Evolutionary conservation across 352 stramenopile species (phyloP), one percentile per base, ranked within the genome.

Genomic region (Globisporangium orthogonon): DNA sequence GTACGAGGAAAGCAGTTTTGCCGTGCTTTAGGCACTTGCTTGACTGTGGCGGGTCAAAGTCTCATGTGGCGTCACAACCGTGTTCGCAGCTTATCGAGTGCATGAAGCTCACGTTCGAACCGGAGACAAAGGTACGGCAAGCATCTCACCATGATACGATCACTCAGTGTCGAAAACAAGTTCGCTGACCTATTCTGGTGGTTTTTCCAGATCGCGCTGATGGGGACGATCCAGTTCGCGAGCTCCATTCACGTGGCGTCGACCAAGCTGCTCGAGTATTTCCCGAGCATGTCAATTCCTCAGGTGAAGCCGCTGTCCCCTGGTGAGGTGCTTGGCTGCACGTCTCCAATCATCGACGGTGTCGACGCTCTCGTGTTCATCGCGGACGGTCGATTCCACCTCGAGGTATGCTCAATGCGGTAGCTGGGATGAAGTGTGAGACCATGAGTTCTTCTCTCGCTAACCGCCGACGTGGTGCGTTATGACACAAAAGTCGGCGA

Each of bases 241-340:
- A 87, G 78, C 54, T 95, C 91, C 4, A 92, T 98, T 55, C 80
- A 97, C 51, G 66, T 92, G 35, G 84, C 93, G 5, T 77, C 73
- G 43, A 74, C 66, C 7, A 75, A 78, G 56, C 69, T 98, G 5
- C 76, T 84, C 39, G 75, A 87, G 13, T 67, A 96, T 54, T 98
- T 96, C 56, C 56, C 76, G 23, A 76, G 89, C 41, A 68, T 97
- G 50, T 56, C 78, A 7, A 89, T 97, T 43, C 92, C 97, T n/a
- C 97, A 99, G 76, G 86, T 96, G 14, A 98, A 98, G 67, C 97
- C 96, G 23, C 73, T 99, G 9, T 98, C 91, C 11, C 95, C 92
- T 10, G 97, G 98, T 18, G 98, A 99, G 79, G 97, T 99, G 13
- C 74, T 99, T 35, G 98, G 98, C 33, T 99, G 98, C 72, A 99